Evolutionary conservation across 345 rosid species (phyloP), one percentile per base, ranked within the genome.

Genomic region (Garcia nutans): DNA sequence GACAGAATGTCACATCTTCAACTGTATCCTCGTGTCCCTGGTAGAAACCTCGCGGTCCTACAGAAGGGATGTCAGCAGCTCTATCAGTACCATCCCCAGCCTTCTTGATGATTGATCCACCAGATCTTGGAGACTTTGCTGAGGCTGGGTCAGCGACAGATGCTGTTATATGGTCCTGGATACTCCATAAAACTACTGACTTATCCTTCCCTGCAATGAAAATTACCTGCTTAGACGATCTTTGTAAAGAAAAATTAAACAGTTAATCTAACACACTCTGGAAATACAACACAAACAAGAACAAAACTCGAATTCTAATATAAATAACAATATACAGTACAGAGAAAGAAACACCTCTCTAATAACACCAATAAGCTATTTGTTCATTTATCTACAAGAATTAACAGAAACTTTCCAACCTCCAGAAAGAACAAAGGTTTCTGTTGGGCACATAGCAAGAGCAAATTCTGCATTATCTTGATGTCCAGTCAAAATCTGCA

Each of bases 381-480:
- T 42, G 20, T 41, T 15, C 54, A 65, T 19, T 47, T 65, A 33
- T 10, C 13, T 65, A 44, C 50, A 65, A 1, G 15, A 66, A 41
- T 52, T 22, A 33, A 58, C 19, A 13, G 9, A 33, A 49, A 56
- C 16, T 65, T 55, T 68, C 73, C n/a, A 79, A 96, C 99, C 99
- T 92, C 99, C 99, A 89, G 98, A 96, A 75, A 96, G 96, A 59
- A 96, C 99, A 89, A 82, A 96, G 61, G 99, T 98, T 78, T 93
- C 98, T 16, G 93, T 87, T 66, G 97, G 96, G 84, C 98, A 93
- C 99, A 96, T 88, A 78, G 99, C 97, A 78, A 96, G 99, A 71
- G 99, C 99, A 79, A 92, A 96, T 80, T 96, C 99, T 55, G 99
- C 99, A 92, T 96, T 96, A 76, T 96, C 99, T 83, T 87, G 93